Conservation (phyloP, 495 filamentous ascomycete genomes). For the Xylaria sp. region DNA sequence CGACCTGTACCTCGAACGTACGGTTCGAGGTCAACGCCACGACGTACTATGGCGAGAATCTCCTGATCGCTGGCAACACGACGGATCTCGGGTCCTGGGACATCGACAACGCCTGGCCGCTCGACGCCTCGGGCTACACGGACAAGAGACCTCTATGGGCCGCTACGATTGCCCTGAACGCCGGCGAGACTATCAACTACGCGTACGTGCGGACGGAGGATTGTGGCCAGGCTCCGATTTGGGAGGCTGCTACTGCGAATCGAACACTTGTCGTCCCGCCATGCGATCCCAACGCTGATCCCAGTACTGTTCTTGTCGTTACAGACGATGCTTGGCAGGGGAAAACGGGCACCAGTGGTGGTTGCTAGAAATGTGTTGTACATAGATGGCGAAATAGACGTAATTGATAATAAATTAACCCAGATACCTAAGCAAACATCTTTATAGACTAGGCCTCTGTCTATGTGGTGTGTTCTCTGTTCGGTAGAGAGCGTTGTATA, state of each 20-base stretch:
- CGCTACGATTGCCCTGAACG: slow-evolving; percentile 34
- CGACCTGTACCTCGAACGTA: slow-evolving; percentile 46
- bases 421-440: not conserved
- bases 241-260: slow-evolving; percentile 42
- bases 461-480: not conserved
- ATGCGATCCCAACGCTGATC: slow-evolving; percentile 37
- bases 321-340: slow-evolving; percentile 49
- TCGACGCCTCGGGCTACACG: slow-evolving; percentile 37
- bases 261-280: slow-evolving; percentile 44
- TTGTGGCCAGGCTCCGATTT: slow-evolving; percentile 47
- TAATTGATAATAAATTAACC: slow-evolving; percentile 6
- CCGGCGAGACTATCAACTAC: slow-evolving; percentile 44
- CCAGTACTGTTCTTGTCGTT: slow-evolving; percentile 30
- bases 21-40: slow-evolving; percentile 52
- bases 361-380: slow-evolving; percentile 29
- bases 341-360: slow-evolving; percentile 31
- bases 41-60: slow-evolving; percentile 58
- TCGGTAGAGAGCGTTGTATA: not conserved
- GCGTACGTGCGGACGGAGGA: slow-evolving; percentile 50
- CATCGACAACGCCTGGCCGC: slow-evolving; percentile 30
- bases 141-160: slow-evolving; percentile 43
- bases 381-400: not conserved
- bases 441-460: not conserved
- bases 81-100: slow-evolving; percentile 41
- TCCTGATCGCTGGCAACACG: slow-evolving; percentile 49